Base-by-base conservation (phyloP, 441 rosid species). In the Lepidium campestre region DNA sequence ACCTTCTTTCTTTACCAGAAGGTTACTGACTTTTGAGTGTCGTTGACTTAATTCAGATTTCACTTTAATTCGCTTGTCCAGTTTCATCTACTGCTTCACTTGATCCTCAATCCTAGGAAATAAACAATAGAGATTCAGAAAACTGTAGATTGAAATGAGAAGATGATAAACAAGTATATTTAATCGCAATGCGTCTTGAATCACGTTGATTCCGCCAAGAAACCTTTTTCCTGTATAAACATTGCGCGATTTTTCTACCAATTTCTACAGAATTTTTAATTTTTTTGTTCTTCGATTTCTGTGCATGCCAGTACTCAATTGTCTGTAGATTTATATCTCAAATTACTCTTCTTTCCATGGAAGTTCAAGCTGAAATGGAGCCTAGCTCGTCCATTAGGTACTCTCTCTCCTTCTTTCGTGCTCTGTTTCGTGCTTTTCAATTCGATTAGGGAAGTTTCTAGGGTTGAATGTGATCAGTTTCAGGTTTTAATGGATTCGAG, bases 351-450 rank as follows among this genome's bases (percentile, higher is more conserved):
- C 65, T 52, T 25, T 71, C 66, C 49, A 89, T 89, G 97, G 95
- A 86, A 31, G 75, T 49, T 70, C 82, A 80, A 61, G 57, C 68
- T 37, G 86, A 79, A 22, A 67, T 75, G 27, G 95, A 83, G 65
- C 74, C 75, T 31, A 74, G 52, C 57, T 71, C 91, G 10, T 75
- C 72, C 74, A 63, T 82, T 45, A 81, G 97, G 97, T 86, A 46
- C 44, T 10, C 32, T 56, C 31, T 6, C 20, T 10, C 31, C 29
- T 59, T 10, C 29, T 55, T 69, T 19, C 12, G 41, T 19, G 56
- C 10, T 14, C 49, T 36, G 11, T 3, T 27, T 19, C 14, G 62
- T 48, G n/a, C 41, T 17, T 56, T 45, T 56, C 36, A 18, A n/a
- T 45, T 62, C 42, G 34, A 15, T 27, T 27, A 9, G 20, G 6